Evolutionary conservation across 2,329 filamentous ascomycete genomes (phyloP).

Genomic region (Paecilomyces sp.): DNA sequence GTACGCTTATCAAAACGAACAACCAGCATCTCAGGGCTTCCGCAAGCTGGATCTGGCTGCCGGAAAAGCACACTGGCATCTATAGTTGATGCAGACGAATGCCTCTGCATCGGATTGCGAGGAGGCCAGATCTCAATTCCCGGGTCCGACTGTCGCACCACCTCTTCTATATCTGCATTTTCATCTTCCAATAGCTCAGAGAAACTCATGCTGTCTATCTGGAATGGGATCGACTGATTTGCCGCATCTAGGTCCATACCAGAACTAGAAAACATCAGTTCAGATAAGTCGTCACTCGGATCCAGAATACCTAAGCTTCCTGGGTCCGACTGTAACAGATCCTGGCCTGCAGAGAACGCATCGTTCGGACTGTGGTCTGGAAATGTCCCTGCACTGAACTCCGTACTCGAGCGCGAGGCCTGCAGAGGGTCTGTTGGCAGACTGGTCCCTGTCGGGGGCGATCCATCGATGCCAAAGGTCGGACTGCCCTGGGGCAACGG

Average conservation of each 20-base stretch:
- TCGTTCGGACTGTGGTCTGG: neutral
- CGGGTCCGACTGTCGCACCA: constrained; percentile 36
- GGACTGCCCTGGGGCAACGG: neutral
- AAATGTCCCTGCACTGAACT: neutral
- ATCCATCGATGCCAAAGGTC: neutral
- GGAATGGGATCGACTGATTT: constrained; percentile 5
- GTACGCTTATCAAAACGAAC: constrained; percentile 59
- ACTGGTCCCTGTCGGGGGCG: neutral
- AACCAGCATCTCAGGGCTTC: constrained; percentile 55
- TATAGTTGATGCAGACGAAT: constrained; percentile 23
- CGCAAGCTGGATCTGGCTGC: constrained; percentile 43
- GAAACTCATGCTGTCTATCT: constrained; percentile 18
- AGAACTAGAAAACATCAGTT: constrained; percentile 6
- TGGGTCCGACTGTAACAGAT: neutral
- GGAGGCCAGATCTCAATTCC: constrained; percentile 29
- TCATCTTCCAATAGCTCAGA: constrained; percentile 25
- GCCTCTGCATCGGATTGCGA: constrained; percentile 28
- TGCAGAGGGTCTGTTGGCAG: neutral
- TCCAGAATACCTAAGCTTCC: neutral
- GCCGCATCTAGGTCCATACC: constrained; percentile 5
- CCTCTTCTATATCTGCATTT: constrained; percentile 49
- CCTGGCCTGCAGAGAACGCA: neutral
- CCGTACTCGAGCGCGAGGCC: neutral
- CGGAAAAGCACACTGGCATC: constrained; percentile 28
- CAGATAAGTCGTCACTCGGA: neutral